A percentile compares a stretch with the other conserved stretches of the same genome.
phyloP scores from a whole-genome alignment of 140 eudicot species.

The Senecio squalidus region DNA sequence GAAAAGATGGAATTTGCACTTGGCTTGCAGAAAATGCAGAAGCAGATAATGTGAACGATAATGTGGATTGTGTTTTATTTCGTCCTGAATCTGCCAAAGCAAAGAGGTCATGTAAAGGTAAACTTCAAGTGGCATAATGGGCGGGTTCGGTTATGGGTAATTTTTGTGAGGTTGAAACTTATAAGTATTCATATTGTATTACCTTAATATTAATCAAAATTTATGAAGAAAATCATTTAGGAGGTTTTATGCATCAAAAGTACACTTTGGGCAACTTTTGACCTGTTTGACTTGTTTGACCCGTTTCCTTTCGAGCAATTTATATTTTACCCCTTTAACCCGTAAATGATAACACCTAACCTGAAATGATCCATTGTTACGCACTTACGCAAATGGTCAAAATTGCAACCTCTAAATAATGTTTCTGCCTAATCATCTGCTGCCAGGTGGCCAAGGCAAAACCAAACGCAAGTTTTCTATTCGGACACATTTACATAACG shows the following conservation, averaged over 20 bases:
- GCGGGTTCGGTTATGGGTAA: background rate
- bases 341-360: too few species aligned
- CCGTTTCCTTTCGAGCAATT: background rate
- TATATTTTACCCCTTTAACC: too few species aligned
- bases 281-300: too few species aligned
- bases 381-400: too few species aligned
- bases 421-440: constrained; percentile 14
- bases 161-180: background rate
- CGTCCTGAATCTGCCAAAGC: constrained; percentile 28
- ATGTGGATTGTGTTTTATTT: constrained; percentile 24
- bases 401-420: too few species aligned
- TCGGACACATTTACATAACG: constrained; percentile 25
- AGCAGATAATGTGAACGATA: constrained; percentile 28
- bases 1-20: constrained; percentile 29
- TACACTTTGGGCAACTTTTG: too few species aligned
- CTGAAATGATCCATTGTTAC: too few species aligned
- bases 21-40: constrained; percentile 49
- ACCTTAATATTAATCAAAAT: too few species aligned
- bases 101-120: constrained; percentile 48
- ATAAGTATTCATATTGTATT: background rate
- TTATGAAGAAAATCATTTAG: background rate
- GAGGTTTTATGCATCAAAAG: background rate
- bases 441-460: constrained; percentile 52
- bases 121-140: background rate
- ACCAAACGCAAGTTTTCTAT: constrained; percentile 42